A percentile compares a stretch with the other conserved stretches of the same genome.
Evolutionary conservation across 371 early-diverging fungal genomes (phyloP).

Genomic region (Mucor saturninus): DNA sequence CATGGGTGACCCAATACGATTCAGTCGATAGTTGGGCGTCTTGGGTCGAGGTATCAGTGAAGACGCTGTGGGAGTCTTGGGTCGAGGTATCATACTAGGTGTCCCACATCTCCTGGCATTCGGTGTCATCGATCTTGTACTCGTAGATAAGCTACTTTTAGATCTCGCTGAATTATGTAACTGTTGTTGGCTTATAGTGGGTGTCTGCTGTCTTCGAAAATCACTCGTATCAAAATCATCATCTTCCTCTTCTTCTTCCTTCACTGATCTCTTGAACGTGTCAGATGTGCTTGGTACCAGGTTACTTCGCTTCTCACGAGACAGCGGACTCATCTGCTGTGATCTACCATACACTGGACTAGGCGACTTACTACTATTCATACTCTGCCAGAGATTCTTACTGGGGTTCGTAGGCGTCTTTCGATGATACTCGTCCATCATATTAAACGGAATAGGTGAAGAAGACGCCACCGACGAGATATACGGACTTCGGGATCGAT

Average conservation of each 20-base stretch:
- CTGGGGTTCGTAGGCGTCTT: neutral
- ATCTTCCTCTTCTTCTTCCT: conserved; percentile 16
- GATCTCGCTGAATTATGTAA: neutral
- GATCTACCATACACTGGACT: conserved; percentile 13
- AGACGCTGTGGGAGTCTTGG: conserved; percentile 29
- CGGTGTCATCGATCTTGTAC: conserved; percentile 24
- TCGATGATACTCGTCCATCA: conserved; percentile 1
- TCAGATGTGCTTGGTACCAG: conserved; percentile 5
- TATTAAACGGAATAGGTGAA: conserved; percentile 3
- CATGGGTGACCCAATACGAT: conserved; percentile 30
- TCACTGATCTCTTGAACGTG: neutral
- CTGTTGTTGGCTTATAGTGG: neutral
- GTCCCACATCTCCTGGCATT: conserved; percentile 25
- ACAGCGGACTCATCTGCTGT: conserved; percentile 3
- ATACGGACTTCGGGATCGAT: conserved; percentile 27
- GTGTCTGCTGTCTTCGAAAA: conserved; percentile 15
- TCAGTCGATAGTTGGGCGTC: conserved; percentile 1
- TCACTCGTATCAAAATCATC: conserved; percentile 17
- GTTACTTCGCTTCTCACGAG: conserved; percentile 6
- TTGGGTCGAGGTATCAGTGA: conserved; percentile 8
- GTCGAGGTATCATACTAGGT: conserved; percentile 38
- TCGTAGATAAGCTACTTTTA: conserved; percentile 9
- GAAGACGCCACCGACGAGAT: neutral
- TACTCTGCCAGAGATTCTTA: neutral
- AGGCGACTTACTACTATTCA: conserved; percentile 6